Percentiles rank a stretch among this genome's conserved stretches.
These are phyloP conservation scores for Cytospora leucostoma DNA, from an alignment of 2,329 filamentous ascomycete genomes.

Conservation along the genomic window DNA sequence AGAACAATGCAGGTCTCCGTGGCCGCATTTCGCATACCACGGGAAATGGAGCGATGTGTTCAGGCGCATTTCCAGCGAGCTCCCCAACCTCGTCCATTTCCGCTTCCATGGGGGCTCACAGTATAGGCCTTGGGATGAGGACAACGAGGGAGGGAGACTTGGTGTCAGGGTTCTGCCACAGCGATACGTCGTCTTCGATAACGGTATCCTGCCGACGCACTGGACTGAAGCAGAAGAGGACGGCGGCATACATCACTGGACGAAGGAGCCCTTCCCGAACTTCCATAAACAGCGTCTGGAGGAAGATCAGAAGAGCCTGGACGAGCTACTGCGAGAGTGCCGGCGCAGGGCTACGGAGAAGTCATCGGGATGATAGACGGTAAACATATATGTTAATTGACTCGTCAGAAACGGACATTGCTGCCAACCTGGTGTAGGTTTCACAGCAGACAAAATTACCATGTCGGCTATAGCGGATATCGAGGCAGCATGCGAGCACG, in stretches of 20 bases:
- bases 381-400: constrained; percentile 1
- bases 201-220: constrained; percentile 3
- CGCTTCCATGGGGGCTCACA: constrained; percentile 1
- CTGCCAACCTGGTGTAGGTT: neutral
- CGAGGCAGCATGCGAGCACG: constrained; percentile 6
- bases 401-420: constrained; percentile 1
- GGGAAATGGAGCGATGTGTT: constrained; percentile 21
- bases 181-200: constrained; percentile 13
- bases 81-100: constrained; percentile 20
- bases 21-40: constrained; percentile 6
- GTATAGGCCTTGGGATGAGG: neutral
- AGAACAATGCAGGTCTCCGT: no score
- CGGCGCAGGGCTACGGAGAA: neutral
- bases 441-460: neutral
- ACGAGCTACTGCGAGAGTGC: constrained; percentile 2
- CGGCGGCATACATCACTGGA: neutral
- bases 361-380: neutral
- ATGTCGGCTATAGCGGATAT: neutral
- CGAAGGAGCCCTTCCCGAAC: constrained; percentile 1
- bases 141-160: neutral
- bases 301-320: constrained; percentile 11
- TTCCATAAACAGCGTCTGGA: constrained; percentile 5
- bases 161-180: neutral
- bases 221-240: neutral
- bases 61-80: constrained; percentile 2